Conservation (phyloP, 768 basidiomycete species). For the Boletales sp. region DNA sequence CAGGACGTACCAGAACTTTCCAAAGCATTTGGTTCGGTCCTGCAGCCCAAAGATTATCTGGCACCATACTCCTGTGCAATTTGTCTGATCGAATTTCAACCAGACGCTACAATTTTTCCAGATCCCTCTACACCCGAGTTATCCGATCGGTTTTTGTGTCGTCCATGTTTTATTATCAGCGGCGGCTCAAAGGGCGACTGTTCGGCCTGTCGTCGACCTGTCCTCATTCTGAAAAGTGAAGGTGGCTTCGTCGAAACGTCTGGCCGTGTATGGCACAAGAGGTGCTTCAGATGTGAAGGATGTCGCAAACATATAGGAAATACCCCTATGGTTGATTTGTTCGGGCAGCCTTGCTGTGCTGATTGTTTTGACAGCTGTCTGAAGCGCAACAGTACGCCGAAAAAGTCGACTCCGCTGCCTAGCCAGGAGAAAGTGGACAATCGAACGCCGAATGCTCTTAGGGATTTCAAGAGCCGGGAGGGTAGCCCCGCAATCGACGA, state of each 20-base stretch:
- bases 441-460: constrained; percentile 44
- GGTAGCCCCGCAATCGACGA: constrained; percentile 63
- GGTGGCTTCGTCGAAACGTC: constrained; percentile 74
- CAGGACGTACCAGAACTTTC: constrained; percentile 60
- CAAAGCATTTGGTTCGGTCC: constrained; percentile 81
- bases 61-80: constrained; percentile 63
- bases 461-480: constrained; percentile 44
- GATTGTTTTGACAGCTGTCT: constrained; percentile 81
- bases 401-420: constrained; percentile 37
- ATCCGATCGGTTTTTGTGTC: constrained; percentile 64
- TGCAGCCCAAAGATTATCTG: constrained; percentile 77
- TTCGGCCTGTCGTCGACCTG: constrained; percentile 61
- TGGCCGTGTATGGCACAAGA: constrained; percentile 76
- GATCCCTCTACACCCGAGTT: constrained; percentile 41
- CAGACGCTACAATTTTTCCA: constrained; percentile 85
- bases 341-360: constrained; percentile 74
- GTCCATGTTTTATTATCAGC: constrained; percentile 63
- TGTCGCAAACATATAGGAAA: constrained; percentile 74
- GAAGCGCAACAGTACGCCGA: constrained; percentile 44
- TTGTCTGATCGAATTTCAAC: constrained; percentile 64
- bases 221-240: constrained; percentile 71
- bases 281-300: constrained; percentile 71
- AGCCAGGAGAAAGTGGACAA: constrained; percentile 23
- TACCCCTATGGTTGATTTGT: constrained; percentile 76
- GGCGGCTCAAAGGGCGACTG: constrained; percentile 81